Evolutionary conservation across 192 early-diverging fungal genomes (phyloP).

Genomic region (Haplosporangium gracile): DNA sequence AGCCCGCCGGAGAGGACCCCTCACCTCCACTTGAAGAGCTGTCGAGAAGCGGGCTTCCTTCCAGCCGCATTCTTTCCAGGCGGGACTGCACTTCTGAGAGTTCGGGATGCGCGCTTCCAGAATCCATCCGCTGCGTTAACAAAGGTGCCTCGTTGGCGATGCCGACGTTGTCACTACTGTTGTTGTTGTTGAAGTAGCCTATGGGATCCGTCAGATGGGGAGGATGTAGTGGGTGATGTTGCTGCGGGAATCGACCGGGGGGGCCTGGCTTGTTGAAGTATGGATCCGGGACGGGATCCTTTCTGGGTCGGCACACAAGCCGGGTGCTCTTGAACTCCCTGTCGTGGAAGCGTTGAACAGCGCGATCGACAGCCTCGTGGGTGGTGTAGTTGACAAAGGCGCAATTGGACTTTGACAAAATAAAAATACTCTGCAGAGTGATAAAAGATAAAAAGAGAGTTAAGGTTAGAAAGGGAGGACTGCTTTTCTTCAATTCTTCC

Average conservation of each 20-base stretch:
- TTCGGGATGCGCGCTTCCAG: not conserved
- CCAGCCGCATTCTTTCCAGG: slow-evolving; percentile 39
- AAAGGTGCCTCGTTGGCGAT: not conserved
- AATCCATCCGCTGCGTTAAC: not conserved
- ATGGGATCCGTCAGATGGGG: slow-evolving; percentile 12
- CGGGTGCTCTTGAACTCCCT: slow-evolving; percentile 60
- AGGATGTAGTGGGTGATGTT: slow-evolving; percentile 3
- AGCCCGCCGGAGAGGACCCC: not conserved
- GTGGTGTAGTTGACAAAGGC: slow-evolving; percentile 66
- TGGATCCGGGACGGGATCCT: slow-evolving; percentile 47
- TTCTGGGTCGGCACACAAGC: slow-evolving; percentile 61
- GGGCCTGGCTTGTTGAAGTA: slow-evolving; percentile 7
- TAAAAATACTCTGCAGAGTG: slow-evolving; percentile 58
- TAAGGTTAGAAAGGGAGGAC: not conserved
- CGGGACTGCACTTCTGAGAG: slow-evolving; percentile 26
- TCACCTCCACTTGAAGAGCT: slow-evolving; percentile 38
- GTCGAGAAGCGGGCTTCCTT: slow-evolving; percentile 28
- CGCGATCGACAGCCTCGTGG: slow-evolving; percentile 60
- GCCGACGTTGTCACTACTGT: not conserved
- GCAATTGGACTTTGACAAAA: slow-evolving; percentile 61
- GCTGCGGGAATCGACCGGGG: slow-evolving; percentile 2
- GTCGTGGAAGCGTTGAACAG: slow-evolving; percentile 60
- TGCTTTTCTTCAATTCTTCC: not conserved
- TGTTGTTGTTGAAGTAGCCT: slow-evolving; percentile 17
- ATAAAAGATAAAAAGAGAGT: not conserved